Percentiles rank a stretch among this genome's conserved stretches.
These are phyloP conservation scores for Ustilago shanxiensis DNA, from an alignment of 1,284 basidiomycete species.

Conservation along the genomic window DNA sequence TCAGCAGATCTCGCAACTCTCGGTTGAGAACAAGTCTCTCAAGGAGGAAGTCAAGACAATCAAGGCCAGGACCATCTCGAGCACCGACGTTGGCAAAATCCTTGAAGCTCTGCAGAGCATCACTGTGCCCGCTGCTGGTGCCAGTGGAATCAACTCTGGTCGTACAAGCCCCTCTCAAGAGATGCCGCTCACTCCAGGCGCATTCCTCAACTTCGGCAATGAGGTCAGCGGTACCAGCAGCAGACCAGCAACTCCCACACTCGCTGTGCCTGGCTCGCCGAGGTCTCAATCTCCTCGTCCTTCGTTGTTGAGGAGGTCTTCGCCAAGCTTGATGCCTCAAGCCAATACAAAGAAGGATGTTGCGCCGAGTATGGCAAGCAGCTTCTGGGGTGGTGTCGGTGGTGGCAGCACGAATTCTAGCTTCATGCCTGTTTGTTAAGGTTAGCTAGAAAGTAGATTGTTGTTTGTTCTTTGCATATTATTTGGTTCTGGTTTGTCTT, in stretches of 20 bases:
- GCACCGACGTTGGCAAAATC: slow-evolving; percentile 61
- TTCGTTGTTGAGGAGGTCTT: slow-evolving; percentile 31
- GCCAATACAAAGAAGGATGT: slow-evolving; percentile 62
- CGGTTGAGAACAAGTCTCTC: slow-evolving; percentile 85
- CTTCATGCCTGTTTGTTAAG: slow-evolving; percentile 53
- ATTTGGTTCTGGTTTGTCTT: slow-evolving; percentile 3
- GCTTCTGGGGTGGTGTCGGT: slow-evolving; percentile 59
- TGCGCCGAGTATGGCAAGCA: slow-evolving; percentile 20
- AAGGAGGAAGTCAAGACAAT: slow-evolving; percentile 69
- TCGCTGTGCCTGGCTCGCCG: slow-evolving; percentile 45
- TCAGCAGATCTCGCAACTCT: slow-evolving; percentile 82
- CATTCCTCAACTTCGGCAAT: slow-evolving; percentile 43
- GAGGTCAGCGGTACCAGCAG: slow-evolving; percentile 13
- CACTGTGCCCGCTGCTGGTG: not conserved
- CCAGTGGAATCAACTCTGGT: slow-evolving; percentile 15
- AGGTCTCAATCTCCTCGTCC: slow-evolving; percentile 48
- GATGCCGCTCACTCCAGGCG: slow-evolving; percentile 33
- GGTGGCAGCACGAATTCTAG: slow-evolving; percentile 23
- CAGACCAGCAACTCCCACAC: slow-evolving; percentile 44
- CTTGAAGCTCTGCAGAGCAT: slow-evolving; percentile 83
- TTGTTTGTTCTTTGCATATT: not conserved
- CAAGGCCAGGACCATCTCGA: slow-evolving; percentile 77
- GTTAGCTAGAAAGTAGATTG: not conserved
- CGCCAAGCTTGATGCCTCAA: slow-evolving; percentile 33
- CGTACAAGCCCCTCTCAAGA: slow-evolving; percentile 29